Base-by-base conservation (phyloP, 2,329 filamentous ascomycete genomes). In the Pseudocercospora vitis region DNA sequence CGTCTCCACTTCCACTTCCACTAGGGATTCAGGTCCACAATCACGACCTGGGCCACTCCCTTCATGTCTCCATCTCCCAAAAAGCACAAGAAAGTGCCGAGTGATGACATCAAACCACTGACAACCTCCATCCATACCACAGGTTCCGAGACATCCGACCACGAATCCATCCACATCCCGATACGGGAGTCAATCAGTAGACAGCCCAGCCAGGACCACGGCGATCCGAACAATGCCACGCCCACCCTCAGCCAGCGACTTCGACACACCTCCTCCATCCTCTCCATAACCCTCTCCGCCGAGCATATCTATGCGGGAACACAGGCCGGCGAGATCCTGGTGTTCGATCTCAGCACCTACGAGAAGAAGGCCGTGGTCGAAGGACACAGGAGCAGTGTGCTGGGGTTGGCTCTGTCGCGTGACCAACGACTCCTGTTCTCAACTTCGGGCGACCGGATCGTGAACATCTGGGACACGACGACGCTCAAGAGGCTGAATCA, bases 301-400 rank as follows among this genome's bases (percentile, higher is more conserved):
- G 80, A 87, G 44, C 86, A 85, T 68, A 87, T 99, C 50, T 99
- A 90, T 71, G 91, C 92, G 14, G 94, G 94, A 33, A 91, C 94
- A 1, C 91, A 96, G 69, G 88, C 90, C 59, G 94, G 94, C 57
- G 90, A 96, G 74, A 95, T 99, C 57, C 79, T 95, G 40, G 80
- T 91, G 39, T 99, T 91, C 88, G 91, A 88, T 3, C 81, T 99
- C 39, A 85, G 87, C 62, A 95, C 89, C 6, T 99, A 91, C 69
- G 86, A 95, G 71, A 84, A 87, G 47, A 82, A 88, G 23, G 79
- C 82, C 35, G 86, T 86, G 23, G 84, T 97, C 16, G 88, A 94
- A 69, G 94, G 90, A 4, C 94, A 99, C 74, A 87, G 89, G 68
- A 89, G 94, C 51, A 95, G 90, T 67, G 88, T 99, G 18, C 83